Base-by-base conservation (phyloP, 306 rosid genomes). In the Gastrolobium bilobum region DNA sequence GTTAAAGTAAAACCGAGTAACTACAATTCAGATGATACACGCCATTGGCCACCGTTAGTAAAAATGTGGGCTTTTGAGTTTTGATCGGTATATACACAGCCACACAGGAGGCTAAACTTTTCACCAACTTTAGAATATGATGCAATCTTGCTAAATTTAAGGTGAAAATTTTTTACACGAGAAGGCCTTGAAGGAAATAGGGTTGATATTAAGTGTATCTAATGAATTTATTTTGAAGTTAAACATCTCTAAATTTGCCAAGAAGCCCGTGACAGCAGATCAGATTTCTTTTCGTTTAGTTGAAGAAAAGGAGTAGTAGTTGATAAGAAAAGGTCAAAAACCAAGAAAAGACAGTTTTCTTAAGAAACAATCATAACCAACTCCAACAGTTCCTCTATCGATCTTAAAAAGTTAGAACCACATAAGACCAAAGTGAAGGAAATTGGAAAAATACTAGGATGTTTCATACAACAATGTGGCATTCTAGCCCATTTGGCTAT, bases 391-490 rank as follows among this genome's bases (percentile, higher is more conserved):
- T 37, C 38, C 14, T 75, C 33, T 13, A 43, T 53, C 34, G 26
- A 43, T 44, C 58, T 52, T 20, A 52, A 15, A 10, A 74, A 64
- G 75, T n/a, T 40, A 20, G 44, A 20, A 66, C 51, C 15, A 8
- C 44, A 62, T 14, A 30, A 77, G 64, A 70, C 6, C 37, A 66
- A 78, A 69, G 53, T 40, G 51, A 10, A 14, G 50, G 37, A 83
- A 39, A 65, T 56, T n/a, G n/a, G 42, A 39, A 43, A 4, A 35
- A 29, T 39, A 58, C 7, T 26, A 66, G 34, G 10, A 40, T 33
- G n/a, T 40, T 13, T 33, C 42, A 6, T 20, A 20, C 26, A 20
- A 20, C 26, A 20, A 20, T 20, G 26, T 59, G 44, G 56, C 68
- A 47, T 13, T 26, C 38, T 54, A 47, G 14, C 63, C 31, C 29